Conservation (phyloP, 768 basidiomycete genomes). For the Tylopilus sp. region DNA sequence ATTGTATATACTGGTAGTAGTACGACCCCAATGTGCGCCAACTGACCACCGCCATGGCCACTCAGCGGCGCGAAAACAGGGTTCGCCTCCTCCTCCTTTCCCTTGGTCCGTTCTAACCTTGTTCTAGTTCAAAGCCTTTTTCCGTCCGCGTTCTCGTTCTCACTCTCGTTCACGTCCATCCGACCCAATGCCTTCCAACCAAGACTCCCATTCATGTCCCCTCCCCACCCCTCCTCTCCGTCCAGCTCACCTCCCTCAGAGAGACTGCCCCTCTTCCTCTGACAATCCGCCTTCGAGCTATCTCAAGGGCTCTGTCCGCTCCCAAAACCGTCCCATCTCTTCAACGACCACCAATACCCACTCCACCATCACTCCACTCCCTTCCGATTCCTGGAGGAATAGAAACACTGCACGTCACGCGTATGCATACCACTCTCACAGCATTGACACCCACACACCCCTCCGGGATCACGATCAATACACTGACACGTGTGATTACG, state of each 20-base stretch:
- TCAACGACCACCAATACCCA: slow-evolving; percentile 61
- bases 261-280: not conserved
- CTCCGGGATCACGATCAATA: slow-evolving; percentile 12
- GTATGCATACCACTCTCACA: slow-evolving; percentile 15
- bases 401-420: slow-evolving; percentile 16
- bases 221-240: not conserved
- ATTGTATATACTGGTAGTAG: no score
- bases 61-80: slow-evolving; percentile 30
- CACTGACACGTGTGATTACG: slow-evolving; percentile 8
- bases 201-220: not conserved
- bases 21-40: no score
- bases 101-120: not conserved
- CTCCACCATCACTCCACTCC: slow-evolving; percentile 56
- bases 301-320: slow-evolving; percentile 42
- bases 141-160: slow-evolving; percentile 52
- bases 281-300: slow-evolving; percentile 21
- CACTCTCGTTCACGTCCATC: slow-evolving; percentile 36
- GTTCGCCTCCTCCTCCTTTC: slow-evolving; percentile 13
- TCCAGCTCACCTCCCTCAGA: not conserved
- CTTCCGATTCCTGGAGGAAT: slow-evolving; percentile 38
- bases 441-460: slow-evolving; percentile 11
- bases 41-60: not conserved
- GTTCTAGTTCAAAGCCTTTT: slow-evolving; percentile 57
- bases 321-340: slow-evolving; percentile 60
- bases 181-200: slow-evolving; percentile 7